Conservation (phyloP, 306 rosid species). For the Pyrus pyrifolia region DNA sequence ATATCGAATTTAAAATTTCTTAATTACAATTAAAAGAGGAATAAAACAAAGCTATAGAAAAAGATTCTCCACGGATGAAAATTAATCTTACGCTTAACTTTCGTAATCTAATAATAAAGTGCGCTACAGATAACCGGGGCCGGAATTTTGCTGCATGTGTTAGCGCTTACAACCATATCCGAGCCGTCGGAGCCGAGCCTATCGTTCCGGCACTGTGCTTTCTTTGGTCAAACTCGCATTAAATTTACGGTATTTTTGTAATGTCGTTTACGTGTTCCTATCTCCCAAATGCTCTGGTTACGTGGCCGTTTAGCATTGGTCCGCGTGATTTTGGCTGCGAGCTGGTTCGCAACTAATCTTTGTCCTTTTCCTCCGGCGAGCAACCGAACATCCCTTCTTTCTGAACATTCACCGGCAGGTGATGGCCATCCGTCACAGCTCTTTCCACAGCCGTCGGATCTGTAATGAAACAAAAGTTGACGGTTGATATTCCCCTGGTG, state of each 20-base stretch:
- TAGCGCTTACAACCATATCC: not conserved
- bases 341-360: conserved; percentile 35
- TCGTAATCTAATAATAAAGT: too few relatives aligned
- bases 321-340: conserved; percentile 13
- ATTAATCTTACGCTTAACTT: too few relatives aligned
- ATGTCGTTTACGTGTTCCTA: not conserved
- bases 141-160: not conserved
- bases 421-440: not conserved
- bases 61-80: too few relatives aligned
- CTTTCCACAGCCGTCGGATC: not conserved
- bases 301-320: conserved; percentile 16
- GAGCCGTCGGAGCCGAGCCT: not conserved
- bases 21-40: too few relatives aligned
- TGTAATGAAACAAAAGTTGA: not conserved
- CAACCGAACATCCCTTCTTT: not conserved
- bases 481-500: not conserved
- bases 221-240: not conserved
- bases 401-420: not conserved
- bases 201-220: not conserved
- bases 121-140: not conserved
- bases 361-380: conserved; percentile 1
- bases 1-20: too few relatives aligned
- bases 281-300: not conserved
- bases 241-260: not conserved
- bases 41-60: too few relatives aligned